Conservation (phyloP, 1,139 yeast genomes). For the Suhomyces kunorum region DNA sequence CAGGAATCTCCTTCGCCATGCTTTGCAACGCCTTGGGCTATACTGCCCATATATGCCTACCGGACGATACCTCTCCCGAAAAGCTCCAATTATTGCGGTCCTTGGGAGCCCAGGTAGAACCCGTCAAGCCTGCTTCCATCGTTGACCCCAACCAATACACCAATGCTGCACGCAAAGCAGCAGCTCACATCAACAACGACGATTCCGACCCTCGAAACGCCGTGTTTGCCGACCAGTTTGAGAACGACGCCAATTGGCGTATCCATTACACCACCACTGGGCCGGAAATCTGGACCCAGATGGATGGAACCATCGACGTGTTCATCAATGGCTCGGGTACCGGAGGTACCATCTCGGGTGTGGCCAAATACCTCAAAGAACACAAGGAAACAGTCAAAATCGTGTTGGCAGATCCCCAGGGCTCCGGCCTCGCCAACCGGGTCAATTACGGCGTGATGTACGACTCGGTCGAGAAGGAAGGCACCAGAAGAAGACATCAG, state of each 20-base stretch:
- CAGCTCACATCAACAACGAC: slow-evolving; percentile 52
- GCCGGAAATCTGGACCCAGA: slow-evolving; percentile 81
- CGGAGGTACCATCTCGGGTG: slow-evolving; percentile 88
- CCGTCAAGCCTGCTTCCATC: slow-evolving; percentile 91
- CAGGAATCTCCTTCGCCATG: slow-evolving; percentile 92
- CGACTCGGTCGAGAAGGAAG: slow-evolving; percentile 84
- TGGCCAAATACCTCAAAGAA: slow-evolving; percentile 68
- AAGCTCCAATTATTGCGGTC: slow-evolving; percentile 69
- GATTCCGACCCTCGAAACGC: slow-evolving; percentile 48
- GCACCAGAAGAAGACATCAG: slow-evolving; percentile 91
- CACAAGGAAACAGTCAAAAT: slow-evolving; percentile 33
- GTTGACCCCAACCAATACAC: slow-evolving; percentile 94
- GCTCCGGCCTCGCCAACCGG: slow-evolving; percentile 85
- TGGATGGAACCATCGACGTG: slow-evolving; percentile 62
- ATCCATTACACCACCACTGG: slow-evolving; percentile 84
- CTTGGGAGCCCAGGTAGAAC: slow-evolving; percentile 83
- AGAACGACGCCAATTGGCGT: slow-evolving; percentile 87
- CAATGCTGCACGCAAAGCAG: slow-evolving; percentile 75
- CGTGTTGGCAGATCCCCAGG: slow-evolving; percentile 91
- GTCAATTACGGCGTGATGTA: slow-evolving; percentile 92
- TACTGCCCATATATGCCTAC: slow-evolving; percentile 87
- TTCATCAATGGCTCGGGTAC: slow-evolving; percentile 80
- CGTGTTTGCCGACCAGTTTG: slow-evolving; percentile 93
- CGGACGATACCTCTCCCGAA: slow-evolving; percentile 89
- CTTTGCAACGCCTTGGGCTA: slow-evolving; percentile 87